phyloP scores from a whole-genome alignment of 345 rosid genomes.

The Psidium friedrichsthalianum region DNA sequence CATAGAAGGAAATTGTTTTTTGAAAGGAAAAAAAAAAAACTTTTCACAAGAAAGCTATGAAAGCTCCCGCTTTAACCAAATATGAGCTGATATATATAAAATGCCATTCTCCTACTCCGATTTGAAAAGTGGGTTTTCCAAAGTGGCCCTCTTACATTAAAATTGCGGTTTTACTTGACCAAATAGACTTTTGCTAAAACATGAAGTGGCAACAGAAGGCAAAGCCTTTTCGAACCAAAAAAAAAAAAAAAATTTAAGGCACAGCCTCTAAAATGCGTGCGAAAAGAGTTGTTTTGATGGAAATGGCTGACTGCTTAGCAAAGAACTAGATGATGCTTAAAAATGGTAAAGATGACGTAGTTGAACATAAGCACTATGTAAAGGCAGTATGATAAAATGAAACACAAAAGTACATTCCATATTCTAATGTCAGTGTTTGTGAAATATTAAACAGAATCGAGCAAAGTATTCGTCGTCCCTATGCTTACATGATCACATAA shows the following conservation, averaged over 20 bases:
- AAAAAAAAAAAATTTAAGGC: not conserved
- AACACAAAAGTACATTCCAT: no score
- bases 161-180: not conserved
- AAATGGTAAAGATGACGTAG: not conserved
- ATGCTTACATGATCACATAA: no score
- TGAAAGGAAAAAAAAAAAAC: not conserved
- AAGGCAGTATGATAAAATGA: no score
- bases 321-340: not conserved
- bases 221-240: not conserved
- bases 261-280: not conserved
- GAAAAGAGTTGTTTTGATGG: not conserved
- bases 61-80: not conserved
- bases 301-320: not conserved
- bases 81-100: not conserved
- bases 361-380: not conserved
- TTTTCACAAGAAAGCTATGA: not conserved
- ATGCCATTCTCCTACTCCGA: not conserved
- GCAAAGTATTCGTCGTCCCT: no score
- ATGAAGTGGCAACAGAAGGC: not conserved
- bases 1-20: not conserved
- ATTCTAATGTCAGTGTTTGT: no score
- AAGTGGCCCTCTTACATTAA: not conserved
- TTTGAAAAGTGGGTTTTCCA: not conserved
- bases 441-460: no score
- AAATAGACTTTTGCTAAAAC: not conserved